Evolutionary conservation across 1,284 basidiomycete genomes (phyloP).

Genomic region (Tilletia indica): DNA sequence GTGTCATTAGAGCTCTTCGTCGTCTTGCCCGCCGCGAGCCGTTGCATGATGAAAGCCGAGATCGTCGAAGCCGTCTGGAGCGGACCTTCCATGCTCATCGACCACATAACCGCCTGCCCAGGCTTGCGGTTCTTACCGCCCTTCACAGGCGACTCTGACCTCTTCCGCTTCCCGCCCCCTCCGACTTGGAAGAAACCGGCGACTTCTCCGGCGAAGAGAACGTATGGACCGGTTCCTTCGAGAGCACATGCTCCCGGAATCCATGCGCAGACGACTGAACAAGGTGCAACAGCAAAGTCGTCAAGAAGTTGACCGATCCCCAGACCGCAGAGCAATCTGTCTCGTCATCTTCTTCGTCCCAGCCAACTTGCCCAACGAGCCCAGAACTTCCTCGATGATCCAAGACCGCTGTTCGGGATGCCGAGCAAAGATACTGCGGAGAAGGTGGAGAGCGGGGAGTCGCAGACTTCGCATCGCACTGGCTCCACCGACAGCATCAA

Average conservation of each 20-base stretch:
- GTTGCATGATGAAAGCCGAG: background rate
- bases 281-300: conserved; percentile 87
- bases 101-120: background rate
- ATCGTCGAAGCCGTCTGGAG: conserved; percentile 3
- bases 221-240: background rate
- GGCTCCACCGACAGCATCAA: conserved; percentile 36
- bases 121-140: background rate
- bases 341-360: conserved; percentile 83
- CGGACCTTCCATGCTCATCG: conserved; percentile 14
- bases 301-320: conserved; percentile 82
- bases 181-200: background rate
- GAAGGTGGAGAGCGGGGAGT: conserved; percentile 74
- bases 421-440: conserved; percentile 79
- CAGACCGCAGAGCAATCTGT: conserved; percentile 62
- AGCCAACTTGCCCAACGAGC: conserved; percentile 81
- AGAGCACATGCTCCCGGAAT: conserved; percentile 1
- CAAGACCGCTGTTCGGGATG: conserved; percentile 84
- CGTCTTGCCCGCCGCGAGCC: conserved; percentile 28
- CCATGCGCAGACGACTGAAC: conserved; percentile 72
- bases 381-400: conserved; percentile 93
- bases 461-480: conserved; percentile 72
- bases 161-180: background rate
- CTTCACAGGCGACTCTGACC: background rate
- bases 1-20: conserved; percentile 40
- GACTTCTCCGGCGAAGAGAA: background rate